A percentile compares a stretch with the other conserved stretches of the same genome.
Conservation (phyloP, 371 early-diverging fungal genomes). For the Apophysomyces elegans region DNA sequence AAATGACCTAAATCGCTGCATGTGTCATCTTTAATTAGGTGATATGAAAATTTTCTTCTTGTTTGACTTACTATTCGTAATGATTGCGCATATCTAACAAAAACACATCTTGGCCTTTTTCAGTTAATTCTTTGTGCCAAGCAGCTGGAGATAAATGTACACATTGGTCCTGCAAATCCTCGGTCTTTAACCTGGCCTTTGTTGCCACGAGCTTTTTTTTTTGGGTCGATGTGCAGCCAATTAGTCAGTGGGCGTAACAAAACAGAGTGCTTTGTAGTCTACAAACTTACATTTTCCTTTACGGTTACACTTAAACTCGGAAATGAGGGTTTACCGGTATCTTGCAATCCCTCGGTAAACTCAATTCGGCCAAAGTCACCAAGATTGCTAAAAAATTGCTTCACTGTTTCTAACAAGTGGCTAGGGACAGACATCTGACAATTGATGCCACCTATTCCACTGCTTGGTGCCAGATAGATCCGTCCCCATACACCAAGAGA, state of each 20-base stretch:
- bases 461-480: constrained; percentile 68
- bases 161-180: constrained; percentile 60
- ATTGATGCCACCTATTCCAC: constrained; percentile 68
- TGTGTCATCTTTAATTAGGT: background rate
- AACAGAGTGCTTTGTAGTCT: background rate
- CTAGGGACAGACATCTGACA: constrained; percentile 74
- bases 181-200: constrained; percentile 46
- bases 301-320: constrained; percentile 65
- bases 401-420: constrained; percentile 39
- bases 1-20: constrained; percentile 70
- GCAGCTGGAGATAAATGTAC: constrained; percentile 62
- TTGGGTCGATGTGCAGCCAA: too few relatives aligned
- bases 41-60: background rate
- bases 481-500: constrained; percentile 65
- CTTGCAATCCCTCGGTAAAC: constrained; percentile 70
- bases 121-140: constrained; percentile 66
- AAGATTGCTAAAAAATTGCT: constrained; percentile 42
- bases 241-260: background rate
- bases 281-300: constrained; percentile 55
- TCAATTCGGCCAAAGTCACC: constrained; percentile 32
- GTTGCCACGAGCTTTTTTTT: constrained; percentile 56
- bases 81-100: constrained; percentile 81
- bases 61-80: constrained; percentile 66
- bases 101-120: constrained; percentile 32
- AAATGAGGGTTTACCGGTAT: constrained; percentile 57